A percentile compares a stretch with the other conserved stretches of the same genome.
These are phyloP conservation scores for Leptodermis oblonga DNA, from an alignment of 257 asterid species.

Conservation along the genomic window DNA sequence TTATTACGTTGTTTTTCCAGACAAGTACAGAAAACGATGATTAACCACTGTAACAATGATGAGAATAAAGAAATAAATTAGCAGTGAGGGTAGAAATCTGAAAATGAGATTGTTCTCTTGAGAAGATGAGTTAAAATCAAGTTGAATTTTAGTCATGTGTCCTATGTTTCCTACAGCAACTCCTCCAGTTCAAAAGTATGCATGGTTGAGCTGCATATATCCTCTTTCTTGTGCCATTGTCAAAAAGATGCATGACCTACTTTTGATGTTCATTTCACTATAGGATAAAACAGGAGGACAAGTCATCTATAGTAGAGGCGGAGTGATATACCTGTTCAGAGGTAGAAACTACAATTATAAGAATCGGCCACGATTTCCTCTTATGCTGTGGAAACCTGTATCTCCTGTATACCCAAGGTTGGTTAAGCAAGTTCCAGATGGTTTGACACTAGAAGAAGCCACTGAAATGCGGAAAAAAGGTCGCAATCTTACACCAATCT, in stretches of 20 bases:
- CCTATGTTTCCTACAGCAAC: not conserved
- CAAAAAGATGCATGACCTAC: slow-evolving; percentile 5
- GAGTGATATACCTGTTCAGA: slow-evolving; percentile 72
- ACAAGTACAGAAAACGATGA: not conserved
- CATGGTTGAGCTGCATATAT: slow-evolving; percentile 6
- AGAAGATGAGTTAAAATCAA: not conserved
- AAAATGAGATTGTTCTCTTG: not conserved
- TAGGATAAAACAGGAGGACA: slow-evolving; percentile 93
- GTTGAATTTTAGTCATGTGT: not conserved
- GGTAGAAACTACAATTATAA: slow-evolving; percentile 87
- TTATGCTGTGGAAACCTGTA: slow-evolving; percentile 91
- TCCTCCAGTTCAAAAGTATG: not conserved
- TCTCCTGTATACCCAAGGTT: slow-evolving; percentile 88
- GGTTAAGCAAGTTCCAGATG: slow-evolving; percentile 64
- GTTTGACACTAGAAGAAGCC: slow-evolving; percentile 80
- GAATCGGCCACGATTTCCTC: slow-evolving; percentile 71
- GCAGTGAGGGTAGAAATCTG: not conserved
- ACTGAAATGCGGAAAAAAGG: slow-evolving; percentile 75
- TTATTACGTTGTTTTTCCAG: not conserved
- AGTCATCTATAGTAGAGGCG: slow-evolving; percentile 67
- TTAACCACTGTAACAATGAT: not conserved
- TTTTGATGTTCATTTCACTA: slow-evolving; percentile 18
- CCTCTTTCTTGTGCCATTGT: not conserved
- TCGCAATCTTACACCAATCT: slow-evolving; percentile 58
- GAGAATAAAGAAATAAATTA: no score